Percentiles rank a stretch among this genome's conserved stretches.
These are phyloP conservation scores for Aegilops bicornis DNA, from an alignment of 176 grass and related monocot species.

Conservation along the genomic window DNA sequence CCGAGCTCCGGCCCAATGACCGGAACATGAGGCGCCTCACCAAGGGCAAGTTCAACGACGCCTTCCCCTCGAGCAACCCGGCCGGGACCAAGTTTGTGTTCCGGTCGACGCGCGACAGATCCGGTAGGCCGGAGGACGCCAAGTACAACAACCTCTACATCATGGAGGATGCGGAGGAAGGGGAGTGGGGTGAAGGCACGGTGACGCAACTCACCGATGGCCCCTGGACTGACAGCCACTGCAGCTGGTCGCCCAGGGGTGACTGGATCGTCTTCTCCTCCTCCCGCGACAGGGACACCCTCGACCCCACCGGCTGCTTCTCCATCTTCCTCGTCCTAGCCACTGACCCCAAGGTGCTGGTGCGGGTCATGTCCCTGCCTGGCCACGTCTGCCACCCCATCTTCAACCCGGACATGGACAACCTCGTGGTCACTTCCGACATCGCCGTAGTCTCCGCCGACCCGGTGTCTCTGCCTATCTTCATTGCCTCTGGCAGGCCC, in stretches of 20 bases:
- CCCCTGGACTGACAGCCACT: slow-evolving; percentile 32
- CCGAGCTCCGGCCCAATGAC: background rate
- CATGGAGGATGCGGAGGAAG: slow-evolving; percentile 29
- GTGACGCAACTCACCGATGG: slow-evolving; percentile 27
- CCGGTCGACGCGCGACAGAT: slow-evolving; percentile 26
- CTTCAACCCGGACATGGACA: slow-evolving; percentile 34
- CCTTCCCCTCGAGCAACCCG: slow-evolving; percentile 22
- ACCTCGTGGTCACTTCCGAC: slow-evolving; percentile 40
- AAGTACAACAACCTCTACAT: slow-evolving; percentile 42
- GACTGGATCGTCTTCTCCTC: slow-evolving; percentile 63
- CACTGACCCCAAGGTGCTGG: background rate
- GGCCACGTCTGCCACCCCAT: slow-evolving; percentile 50
- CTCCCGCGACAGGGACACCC: slow-evolving; percentile 6
- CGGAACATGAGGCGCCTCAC: slow-evolving; percentile 7
- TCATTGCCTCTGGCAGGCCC: slow-evolving; percentile 32
- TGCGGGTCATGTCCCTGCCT: slow-evolving; percentile 23
- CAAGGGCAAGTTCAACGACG: slow-evolving; percentile 10
- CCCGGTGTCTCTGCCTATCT: slow-evolving; percentile 18
- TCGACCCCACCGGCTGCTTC: background rate
- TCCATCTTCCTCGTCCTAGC: slow-evolving; percentile 11
- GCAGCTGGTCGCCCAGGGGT: slow-evolving; percentile 36
- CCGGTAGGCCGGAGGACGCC: background rate
- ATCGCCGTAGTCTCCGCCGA: slow-evolving; percentile 34
- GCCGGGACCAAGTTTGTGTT: slow-evolving; percentile 31
- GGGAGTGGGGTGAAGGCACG: background rate